A percentile compares a stretch with the other conserved stretches of the same genome.
phyloP scores from a whole-genome alignment of 192 early-diverging fungal species.

The Paraglomus occultum region DNA sequence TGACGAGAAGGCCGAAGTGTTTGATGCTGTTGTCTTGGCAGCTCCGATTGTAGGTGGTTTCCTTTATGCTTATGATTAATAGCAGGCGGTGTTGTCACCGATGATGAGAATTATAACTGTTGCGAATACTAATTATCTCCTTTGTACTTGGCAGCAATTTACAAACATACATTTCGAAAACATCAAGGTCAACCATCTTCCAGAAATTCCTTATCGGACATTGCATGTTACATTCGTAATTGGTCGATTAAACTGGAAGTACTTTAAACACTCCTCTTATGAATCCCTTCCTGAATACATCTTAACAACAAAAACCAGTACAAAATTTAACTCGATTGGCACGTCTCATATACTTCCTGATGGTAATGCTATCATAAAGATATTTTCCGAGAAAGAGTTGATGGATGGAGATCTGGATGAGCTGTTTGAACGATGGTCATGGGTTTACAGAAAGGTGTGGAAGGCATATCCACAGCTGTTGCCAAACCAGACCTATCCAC shows the following conservation, averaged over 20 bases:
- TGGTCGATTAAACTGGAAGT: conserved; percentile 48
- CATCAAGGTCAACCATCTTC: conserved; percentile 30
- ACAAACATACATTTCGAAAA: conserved; percentile 42
- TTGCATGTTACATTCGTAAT: conserved; percentile 62
- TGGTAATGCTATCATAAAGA: conserved; percentile 54
- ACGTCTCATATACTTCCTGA: conserved; percentile 36
- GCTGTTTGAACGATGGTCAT: conserved; percentile 46
- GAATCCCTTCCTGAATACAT: conserved; percentile 46
- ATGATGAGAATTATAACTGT: not conserved
- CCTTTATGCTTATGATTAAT: not conserved
- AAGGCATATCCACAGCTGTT: conserved; percentile 57
- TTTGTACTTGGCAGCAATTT: conserved; percentile 33
- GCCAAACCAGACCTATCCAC: conserved; percentile 37
- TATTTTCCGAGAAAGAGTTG: conserved; percentile 50
- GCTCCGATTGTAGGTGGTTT: conserved; percentile 50
- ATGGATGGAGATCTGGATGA: conserved; percentile 43
- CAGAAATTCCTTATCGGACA: conserved; percentile 43
- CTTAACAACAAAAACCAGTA: conserved; percentile 46
- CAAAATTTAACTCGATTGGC: conserved; percentile 46
- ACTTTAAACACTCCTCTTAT: conserved; percentile 39
- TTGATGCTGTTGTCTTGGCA: conserved; percentile 61
- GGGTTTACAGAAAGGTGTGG: conserved; percentile 55
- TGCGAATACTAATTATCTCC: not conserved
- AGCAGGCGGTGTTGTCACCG: not conserved
- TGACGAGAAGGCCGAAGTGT: conserved; percentile 42